Base-by-base conservation (phyloP, 176 grass and related monocot genomes). In the Leersia perrieri region DNA sequence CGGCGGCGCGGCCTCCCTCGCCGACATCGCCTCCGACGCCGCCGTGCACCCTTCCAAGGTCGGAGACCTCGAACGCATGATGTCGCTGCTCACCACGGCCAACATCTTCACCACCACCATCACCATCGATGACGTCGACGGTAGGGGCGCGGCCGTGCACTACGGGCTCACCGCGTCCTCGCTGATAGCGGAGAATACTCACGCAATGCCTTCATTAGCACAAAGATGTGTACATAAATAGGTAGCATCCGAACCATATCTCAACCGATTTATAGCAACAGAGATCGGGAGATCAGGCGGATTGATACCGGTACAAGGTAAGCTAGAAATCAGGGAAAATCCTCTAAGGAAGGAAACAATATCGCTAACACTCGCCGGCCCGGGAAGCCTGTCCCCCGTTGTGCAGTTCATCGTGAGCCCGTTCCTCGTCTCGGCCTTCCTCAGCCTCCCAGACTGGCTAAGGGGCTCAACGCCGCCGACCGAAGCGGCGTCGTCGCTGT, bases 131-230 rank as follows among this genome's bases (percentile, higher is more conserved):
- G 40, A 2, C 40, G 34, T 15, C 5, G 73, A 27, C 11, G 32
- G 20, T 1, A n/a, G n/a, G n/a, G 77, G 13, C 8, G 6, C 3
- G 28, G 2, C 15, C 16, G 28, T 26, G 58, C n/a, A n/a, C n/a
- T 82, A 82, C 58, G 15, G 39, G 60, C 70, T 82, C 27, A 82
- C 80, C 4, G 65, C 80, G 30, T n/a, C n/a, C n/a, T n/a, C n/a
- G n/a, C n/a, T n/a, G n/a, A n/a, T n/a, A n/a, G n/a, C n/a, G n/a
- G n/a, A n/a, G n/a, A n/a, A n/a, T n/a, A n/a, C n/a, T n/a, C n/a
- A n/a, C n/a, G n/a, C n/a, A n/a, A n/a, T n/a, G n/a, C n/a, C n/a
- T n/a, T n/a, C n/a, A n/a, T n/a, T n/a, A n/a, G n/a, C n/a, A n/a
- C n/a, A n/a, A n/a, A n/a, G n/a, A n/a, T n/a, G n/a, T n/a, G n/a